These are phyloP conservation scores for Arthrobotrys conoides DNA, from an alignment of 2,329 filamentous ascomycete genomes.

Conservation along the genomic window DNA sequence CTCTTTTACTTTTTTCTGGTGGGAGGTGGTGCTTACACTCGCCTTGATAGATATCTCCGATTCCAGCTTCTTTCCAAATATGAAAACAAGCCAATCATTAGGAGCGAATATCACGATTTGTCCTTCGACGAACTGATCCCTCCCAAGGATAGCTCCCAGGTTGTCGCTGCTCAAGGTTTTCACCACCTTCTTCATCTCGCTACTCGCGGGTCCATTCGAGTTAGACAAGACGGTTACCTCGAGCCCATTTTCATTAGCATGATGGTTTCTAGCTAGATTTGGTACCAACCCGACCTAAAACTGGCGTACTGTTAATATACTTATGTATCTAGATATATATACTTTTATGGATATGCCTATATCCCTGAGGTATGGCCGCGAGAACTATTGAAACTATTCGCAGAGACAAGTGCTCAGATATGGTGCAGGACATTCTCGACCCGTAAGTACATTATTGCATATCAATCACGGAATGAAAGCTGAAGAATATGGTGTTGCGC, in stretches of 20 bases:
- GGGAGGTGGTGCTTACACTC: not conserved
- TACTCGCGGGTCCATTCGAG: conserved; percentile 61
- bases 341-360: no score
- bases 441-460: not conserved
- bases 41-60: conserved; percentile 24
- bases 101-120: conserved; percentile 51
- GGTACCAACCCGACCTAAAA: not conserved
- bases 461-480: not conserved
- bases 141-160: conserved; percentile 51
- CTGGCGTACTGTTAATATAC: not conserved
- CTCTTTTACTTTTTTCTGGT: not conserved
- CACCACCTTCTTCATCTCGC: conserved; percentile 63
- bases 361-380: not conserved
- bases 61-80: conserved; percentile 36
- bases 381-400: not conserved
- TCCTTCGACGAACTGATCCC: conserved; percentile 62
- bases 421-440: not conserved
- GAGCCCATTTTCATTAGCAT: conserved; percentile 61
- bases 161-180: conserved; percentile 63
- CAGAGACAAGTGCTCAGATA: not conserved
- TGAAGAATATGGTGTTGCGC: not conserved
- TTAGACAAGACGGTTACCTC: conserved; percentile 60
- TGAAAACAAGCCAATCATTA: not conserved
- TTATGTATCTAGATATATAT: no score
- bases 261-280: not conserved